phyloP scores from a whole-genome alignment of 2,329 filamentous ascomycete genomes.

The Purpureocillium takamizusanense region DNA sequence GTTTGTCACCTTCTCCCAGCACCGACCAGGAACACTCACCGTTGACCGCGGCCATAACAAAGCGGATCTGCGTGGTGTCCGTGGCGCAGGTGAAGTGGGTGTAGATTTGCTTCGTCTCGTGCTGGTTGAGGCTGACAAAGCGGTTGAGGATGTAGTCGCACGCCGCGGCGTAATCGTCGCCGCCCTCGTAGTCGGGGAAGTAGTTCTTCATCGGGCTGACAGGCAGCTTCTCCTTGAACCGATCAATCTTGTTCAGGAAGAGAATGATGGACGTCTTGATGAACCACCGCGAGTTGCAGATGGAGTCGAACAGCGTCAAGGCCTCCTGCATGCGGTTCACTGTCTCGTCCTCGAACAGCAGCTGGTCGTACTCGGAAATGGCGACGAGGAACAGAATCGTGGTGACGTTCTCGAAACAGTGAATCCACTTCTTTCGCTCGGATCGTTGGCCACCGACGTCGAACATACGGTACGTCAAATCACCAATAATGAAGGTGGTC shows the following conservation, averaged over 20 bases:
- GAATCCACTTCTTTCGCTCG: constrained; percentile 98
- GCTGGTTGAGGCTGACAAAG: constrained; percentile 96
- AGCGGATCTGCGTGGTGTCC: constrained; percentile 96
- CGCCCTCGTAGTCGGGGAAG: constrained; percentile 88
- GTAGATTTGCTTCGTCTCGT: constrained; percentile 99
- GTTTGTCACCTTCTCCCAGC: neutral
- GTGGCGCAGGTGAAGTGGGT: constrained; percentile 99
- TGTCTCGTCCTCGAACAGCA: constrained; percentile 92
- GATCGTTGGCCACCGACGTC: constrained; percentile 93
- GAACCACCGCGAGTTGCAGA: constrained; percentile 85
- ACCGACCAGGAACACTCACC: constrained; percentile 45
- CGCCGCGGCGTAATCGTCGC: constrained; percentile 87
- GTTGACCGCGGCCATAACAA: constrained; percentile 99
- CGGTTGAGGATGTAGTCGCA: constrained; percentile 99
- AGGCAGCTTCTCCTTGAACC: constrained; percentile 79
- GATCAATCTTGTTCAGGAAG: constrained; percentile 85
- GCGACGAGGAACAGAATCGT: constrained; percentile 94
- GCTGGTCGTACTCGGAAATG: constrained; percentile 94
- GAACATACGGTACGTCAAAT: constrained; percentile 94
- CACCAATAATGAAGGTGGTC: constrained; percentile 90
- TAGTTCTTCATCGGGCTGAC: constrained; percentile 81
- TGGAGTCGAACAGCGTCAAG: constrained; percentile 76
- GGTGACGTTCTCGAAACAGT: constrained; percentile 97
- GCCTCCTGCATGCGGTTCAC: constrained; percentile 93
- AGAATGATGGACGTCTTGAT: constrained; percentile 83